A percentile compares a stretch with the other conserved stretches of the same genome.
phyloP scores from a whole-genome alignment of 2,329 filamentous ascomycete species.

The Calonectria honghensis region DNA sequence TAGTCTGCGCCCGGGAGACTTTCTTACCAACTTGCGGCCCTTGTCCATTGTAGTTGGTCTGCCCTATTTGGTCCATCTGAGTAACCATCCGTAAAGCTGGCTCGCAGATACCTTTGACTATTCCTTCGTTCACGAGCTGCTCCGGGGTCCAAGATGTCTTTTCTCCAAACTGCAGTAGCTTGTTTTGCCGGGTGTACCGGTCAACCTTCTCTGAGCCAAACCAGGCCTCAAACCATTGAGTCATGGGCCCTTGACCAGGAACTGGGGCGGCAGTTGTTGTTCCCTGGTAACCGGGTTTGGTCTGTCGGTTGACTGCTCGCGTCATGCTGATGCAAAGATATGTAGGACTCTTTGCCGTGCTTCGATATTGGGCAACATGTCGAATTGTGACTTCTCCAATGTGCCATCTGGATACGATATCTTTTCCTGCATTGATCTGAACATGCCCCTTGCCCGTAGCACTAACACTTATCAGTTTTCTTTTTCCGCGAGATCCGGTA shows the following conservation, averaged over 20 bases:
- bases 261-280: slow-evolving; percentile 34
- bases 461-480: slow-evolving; percentile 43
- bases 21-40: slow-evolving; percentile 34
- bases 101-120: slow-evolving; percentile 54
- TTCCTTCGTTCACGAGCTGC: slow-evolving; percentile 46
- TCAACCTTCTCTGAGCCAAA: slow-evolving; percentile 51
- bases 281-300: slow-evolving; percentile 32
- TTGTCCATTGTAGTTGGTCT: slow-evolving; percentile 54
- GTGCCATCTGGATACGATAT: slow-evolving; percentile 26
- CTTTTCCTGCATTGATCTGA: slow-evolving; percentile 42
- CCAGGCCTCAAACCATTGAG: slow-evolving; percentile 56
- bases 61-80: slow-evolving; percentile 58
- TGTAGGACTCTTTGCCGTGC: slow-evolving; percentile 34
- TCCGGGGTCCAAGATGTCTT: slow-evolving; percentile 52
- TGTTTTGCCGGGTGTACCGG: slow-evolving; percentile 52
- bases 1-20: background rate
- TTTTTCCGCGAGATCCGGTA: background rate
- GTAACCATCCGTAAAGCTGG: slow-evolving; percentile 56
- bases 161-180: slow-evolving; percentile 53
- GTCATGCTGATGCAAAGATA: slow-evolving; percentile 53
- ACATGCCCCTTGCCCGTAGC: slow-evolving; percentile 43
- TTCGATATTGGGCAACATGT: slow-evolving; percentile 51
- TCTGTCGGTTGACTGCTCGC: slow-evolving; percentile 41
- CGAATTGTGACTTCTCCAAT: slow-evolving; percentile 48
- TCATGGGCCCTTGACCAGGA: slow-evolving; percentile 36